These are phyloP conservation scores for Aspergillus conjunctus DNA, from an alignment of 495 filamentous ascomycete species.

Conservation along the genomic window DNA sequence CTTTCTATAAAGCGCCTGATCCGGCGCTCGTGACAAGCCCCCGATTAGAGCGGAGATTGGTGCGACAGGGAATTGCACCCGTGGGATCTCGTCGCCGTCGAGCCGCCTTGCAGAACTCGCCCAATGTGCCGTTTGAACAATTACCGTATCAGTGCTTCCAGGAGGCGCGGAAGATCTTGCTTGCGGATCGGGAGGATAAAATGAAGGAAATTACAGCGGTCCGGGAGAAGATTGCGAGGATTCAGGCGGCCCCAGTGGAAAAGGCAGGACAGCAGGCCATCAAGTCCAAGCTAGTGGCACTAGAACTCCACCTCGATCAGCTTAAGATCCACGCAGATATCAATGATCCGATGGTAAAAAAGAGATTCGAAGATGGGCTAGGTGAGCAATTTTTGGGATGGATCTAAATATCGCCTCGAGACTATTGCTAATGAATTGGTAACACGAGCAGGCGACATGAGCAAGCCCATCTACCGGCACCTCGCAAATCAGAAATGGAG, in stretches of 20 bases:
- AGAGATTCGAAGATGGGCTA: conserved; percentile 88
- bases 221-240: conserved; percentile 57
- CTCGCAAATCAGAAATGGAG: conserved; percentile 88
- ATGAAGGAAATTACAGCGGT: conserved; percentile 62
- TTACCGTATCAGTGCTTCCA: conserved; percentile 97
- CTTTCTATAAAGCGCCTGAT: conserved; percentile 47
- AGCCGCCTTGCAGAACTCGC: conserved; percentile 66
- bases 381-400: conserved; percentile 57
- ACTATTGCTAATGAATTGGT: neutral
- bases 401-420: neutral
- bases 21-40: conserved; percentile 53
- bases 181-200: conserved; percentile 81
- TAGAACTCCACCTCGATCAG: conserved; percentile 73
- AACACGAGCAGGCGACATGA: conserved; percentile 74
- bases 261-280: conserved; percentile 62
- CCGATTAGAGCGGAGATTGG: conserved; percentile 61
- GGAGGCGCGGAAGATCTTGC: conserved; percentile 82
- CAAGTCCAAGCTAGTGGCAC: conserved; percentile 65
- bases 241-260: conserved; percentile 61
- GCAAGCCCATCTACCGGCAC: conserved; percentile 92
- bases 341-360: conserved; percentile 94
- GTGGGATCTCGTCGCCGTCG: conserved; percentile 83
- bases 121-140: conserved; percentile 83
- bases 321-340: conserved; percentile 91
- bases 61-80: conserved; percentile 59